Percentiles rank a stretch among this genome's conserved stretches.
Conservation (phyloP, 1,284 basidiomycete genomes). For the Melampsora americana region DNA sequence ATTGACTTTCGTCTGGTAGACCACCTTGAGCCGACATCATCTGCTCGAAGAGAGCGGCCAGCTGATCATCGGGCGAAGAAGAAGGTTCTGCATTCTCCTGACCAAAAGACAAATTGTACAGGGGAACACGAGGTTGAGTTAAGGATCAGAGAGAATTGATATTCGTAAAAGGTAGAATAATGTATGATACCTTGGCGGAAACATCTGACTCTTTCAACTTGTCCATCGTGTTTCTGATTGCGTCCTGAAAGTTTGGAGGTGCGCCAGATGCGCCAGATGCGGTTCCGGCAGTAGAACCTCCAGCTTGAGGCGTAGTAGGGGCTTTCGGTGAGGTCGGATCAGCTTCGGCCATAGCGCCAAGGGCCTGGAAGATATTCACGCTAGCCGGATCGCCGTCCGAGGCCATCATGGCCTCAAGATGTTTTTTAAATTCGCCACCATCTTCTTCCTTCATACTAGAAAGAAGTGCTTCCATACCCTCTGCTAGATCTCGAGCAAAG, state of each 20-base stretch:
- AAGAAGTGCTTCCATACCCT: slow-evolving; percentile 44
- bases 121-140: not conserved
- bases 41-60: slow-evolving; percentile 41
- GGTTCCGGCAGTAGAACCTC: not conserved
- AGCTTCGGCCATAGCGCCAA: slow-evolving; percentile 10
- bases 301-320: not conserved
- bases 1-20: slow-evolving; percentile 62
- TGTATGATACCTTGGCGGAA: slow-evolving; percentile 42
- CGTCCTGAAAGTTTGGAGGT: slow-evolving; percentile 36
- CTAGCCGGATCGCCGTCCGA: not conserved
- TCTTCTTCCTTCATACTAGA: slow-evolving; percentile 43
- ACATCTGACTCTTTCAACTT: slow-evolving; percentile 41
- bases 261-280: not conserved
- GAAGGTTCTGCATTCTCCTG: not conserved
- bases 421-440: slow-evolving; percentile 42
- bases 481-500: slow-evolving; percentile 39
- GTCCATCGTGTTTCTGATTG: slow-evolving; percentile 40
- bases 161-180: slow-evolving; percentile 21
- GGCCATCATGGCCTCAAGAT: slow-evolving; percentile 31
- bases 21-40: slow-evolving; percentile 50
- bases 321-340: not conserved
- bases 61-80: slow-evolving; percentile 25
- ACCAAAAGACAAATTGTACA: not conserved
- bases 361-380: slow-evolving; percentile 25
- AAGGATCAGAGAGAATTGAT: not conserved